Evolutionary conservation across 805 yeast species (phyloP), one percentile per base, ranked within the genome.

Genomic region (Saccharomycopsis synnaedendra): DNA sequence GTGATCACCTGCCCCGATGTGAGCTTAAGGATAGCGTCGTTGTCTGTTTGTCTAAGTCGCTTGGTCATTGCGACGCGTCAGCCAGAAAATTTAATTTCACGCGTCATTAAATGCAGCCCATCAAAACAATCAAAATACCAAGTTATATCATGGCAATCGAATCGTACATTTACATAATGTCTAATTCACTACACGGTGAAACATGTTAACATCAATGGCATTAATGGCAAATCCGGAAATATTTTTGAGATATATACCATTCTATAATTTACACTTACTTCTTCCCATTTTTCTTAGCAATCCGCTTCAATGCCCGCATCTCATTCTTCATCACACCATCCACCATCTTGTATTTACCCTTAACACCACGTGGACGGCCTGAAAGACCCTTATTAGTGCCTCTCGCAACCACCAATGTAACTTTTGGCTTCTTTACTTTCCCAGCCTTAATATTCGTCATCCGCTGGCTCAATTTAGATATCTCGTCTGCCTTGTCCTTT

Each of bases 311-410:
- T 9, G 97, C 96, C 56, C 98, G 74, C 73, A 84, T 89, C 68
- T 93, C 99, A 65, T 93, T 93, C 85, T 93, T 93, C 83, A 87
- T 72, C 27, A 82, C 85, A 72, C 97, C 97, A 67, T 93, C 99
- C 57, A 93, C 97, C 98, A 93, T 93, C 82, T 86, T 93, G 71
- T 93, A 93, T 64, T 86, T 88, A 68, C 99, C 99, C 65, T 81
- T 87, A 57, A 93, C 79, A 64, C 98, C 99, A 68, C 78, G 83
- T 39, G 99, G 99, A 70, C 99, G 83, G 48, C 98, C 98, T 56
- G 85, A 71, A 45, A 89, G 68, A 50, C 96, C 95, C 64, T 71
- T 84, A 66, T 93, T 89, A 36, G 70, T 64, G 59, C 97, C 97
- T 44, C 71, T 68, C 6, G 99, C 97, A 56, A 79, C 88, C 52